Evolutionary conservation across 176 grass and related monocot species (phyloP), one percentile per base, ranked within the genome.

Genomic region (Neostapfia colusana): DNA sequence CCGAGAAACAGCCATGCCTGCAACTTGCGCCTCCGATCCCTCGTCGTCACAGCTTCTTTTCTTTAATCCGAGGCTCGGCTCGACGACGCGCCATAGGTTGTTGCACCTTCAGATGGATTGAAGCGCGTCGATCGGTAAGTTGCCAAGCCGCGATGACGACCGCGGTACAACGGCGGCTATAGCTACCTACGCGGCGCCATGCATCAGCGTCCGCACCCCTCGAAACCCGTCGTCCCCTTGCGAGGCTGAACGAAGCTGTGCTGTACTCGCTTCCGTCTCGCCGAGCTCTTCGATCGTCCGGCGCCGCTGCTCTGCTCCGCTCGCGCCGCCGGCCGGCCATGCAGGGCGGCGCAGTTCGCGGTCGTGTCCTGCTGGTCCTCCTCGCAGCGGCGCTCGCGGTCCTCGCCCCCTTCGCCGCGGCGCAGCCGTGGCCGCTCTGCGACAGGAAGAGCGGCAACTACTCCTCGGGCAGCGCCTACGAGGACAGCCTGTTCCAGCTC

Each of bases 391-490:
- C 50, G 28, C 24, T 54, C 35, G 26, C 65, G 28, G 57, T 74
- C 26, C 16, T 70, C 39, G 10, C 16, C 39, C 15, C 21, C 48
- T 37, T 3, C 55, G 15, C 55, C 15, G 42, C 27, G 4, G 69
- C 74, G 17, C 70, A 86, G 77, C 74, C 77, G 35, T 44, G 87
- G 83, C 1, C 53, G 25, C 18, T 0, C 11, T 62, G 81, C 72
- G 7, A 51, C 56, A 1, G 3, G 40, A 1, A 13, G 0, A 74
- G n/a, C 12, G 74, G 75, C 68, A 95, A 87, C 68, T 86, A 89
- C 83, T 76, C 92, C 0, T 48, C 78, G 4, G 39, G 65, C 31
- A 85, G 85, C 73, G 15, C 63, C 67, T 95, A 81, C 46, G 17
- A 62, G 7, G 0, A 14, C 63, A 87, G 79, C 80, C 27, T 85